phyloP scores from a whole-genome alignment of 306 rosid genomes.

The Parietaria judaica region DNA sequence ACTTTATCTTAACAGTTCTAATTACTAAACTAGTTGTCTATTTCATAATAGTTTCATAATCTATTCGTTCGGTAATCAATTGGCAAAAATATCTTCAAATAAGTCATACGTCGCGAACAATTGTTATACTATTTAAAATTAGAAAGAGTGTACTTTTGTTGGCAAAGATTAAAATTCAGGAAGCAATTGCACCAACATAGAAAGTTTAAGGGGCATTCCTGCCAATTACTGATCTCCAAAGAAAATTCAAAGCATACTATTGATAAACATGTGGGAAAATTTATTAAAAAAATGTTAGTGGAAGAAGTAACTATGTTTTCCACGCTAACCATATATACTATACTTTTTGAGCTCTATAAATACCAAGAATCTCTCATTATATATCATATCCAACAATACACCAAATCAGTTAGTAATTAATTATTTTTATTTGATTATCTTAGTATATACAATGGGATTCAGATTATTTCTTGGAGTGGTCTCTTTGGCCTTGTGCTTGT shows the following conservation, averaged over 20 bases:
- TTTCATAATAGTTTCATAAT: no score
- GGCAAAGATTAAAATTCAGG: no score
- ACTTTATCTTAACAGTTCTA: no score
- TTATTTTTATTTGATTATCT: neutral
- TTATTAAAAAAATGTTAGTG: neutral
- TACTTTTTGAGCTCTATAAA: constrained; percentile 9
- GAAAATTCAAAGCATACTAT: constrained; percentile 6
- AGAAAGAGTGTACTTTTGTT: no score
- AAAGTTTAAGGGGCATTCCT: no score
- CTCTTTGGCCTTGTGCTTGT: constrained; percentile 27
- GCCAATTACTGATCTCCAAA: no score
- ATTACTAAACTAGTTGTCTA: no score
- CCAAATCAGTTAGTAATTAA: neutral
- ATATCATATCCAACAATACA: neutral
- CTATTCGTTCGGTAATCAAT: no score
- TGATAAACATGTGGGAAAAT: neutral
- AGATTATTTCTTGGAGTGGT: constrained; percentile 16
- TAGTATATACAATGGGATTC: constrained; percentile 8
- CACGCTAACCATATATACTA: neutral
- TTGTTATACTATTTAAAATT: no score
- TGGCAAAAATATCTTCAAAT: no score
- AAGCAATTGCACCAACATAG: no score
- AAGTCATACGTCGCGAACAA: no score
- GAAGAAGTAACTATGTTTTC: constrained; percentile 4
- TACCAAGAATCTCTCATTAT: constrained; percentile 7